Base-by-base conservation (phyloP, 352 stramenopile genomes). In the Plasmopara viticola region DNA sequence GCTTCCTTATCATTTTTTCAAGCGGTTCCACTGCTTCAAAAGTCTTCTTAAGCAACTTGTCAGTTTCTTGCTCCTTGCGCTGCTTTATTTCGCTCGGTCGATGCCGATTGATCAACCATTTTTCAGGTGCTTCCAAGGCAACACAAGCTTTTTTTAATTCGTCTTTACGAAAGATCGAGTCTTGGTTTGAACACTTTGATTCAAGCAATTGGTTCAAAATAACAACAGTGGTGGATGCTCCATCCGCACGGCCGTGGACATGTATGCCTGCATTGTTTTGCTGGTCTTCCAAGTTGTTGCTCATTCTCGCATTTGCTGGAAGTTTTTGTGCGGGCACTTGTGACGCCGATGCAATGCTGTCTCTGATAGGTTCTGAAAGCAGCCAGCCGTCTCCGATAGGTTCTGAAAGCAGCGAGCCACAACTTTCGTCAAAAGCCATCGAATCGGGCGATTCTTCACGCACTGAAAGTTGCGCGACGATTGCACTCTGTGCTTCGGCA, bases 81-180 rank as follows among this genome's bases (percentile, higher is more conserved):
- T 66, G 62, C 10, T 65, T 59, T 7, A 60, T 76, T 35, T 58
- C 53, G 25, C 78, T 79, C 9, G 52, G 28, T 12, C 70, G 77
- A 43, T 74, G 62, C 14, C 74, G 72, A 44, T 84, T 73, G 46
- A 87, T 76, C 18, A 87, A 56, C 77, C 77, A 87, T 34, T 87
- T 70, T 12, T 66, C 65, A 10, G 76, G 76, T 0, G 64, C 61
- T 4, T 51, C 52, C 13, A 85, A 44, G 9, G 59, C 51, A 10
- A 48, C 25, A 9, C 51, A 63, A 17, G 58, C 66, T 35, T 28
- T 53, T n/a, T 38, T 35, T 5, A 48, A 41, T 10, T 47, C 15
- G 18, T 9, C 7, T 43, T 53, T 48, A 28, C 54, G 34, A 14
- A 20, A 39, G 10, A 31, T 52, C n/a, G 55, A 35, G 10, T 34